Conservation (phyloP, 129 eudicot species). For the Tagetes erecta region DNA sequence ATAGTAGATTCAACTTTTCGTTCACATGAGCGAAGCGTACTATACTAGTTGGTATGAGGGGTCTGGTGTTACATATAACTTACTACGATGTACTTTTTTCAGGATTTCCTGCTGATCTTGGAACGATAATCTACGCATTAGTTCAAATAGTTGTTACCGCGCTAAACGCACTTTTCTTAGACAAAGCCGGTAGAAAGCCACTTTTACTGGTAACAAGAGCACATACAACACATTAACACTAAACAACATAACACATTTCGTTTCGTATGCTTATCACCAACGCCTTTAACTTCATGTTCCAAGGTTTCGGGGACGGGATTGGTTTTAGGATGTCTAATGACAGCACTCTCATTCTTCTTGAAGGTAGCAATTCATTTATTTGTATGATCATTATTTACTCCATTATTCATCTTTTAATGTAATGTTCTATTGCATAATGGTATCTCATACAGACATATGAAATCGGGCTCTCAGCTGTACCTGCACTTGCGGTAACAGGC, state of each 20-base stretch:
- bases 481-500: conserved; percentile 79
- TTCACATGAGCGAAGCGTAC: too few relatives aligned
- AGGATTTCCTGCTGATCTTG: conserved; percentile 74
- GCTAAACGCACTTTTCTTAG: conserved; percentile 49
- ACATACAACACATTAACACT: not conserved
- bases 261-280: not conserved
- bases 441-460: conserved; percentile 54
- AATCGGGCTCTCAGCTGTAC: conserved; percentile 53
- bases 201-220: conserved; percentile 52
- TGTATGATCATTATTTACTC: not conserved
- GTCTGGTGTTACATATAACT: not conserved
- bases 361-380: conserved; percentile 47
- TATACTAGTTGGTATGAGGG: too few relatives aligned
- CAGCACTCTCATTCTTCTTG: conserved; percentile 64
- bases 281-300: not conserved
- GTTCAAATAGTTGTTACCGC: conserved; percentile 59
- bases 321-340: conserved; percentile 62
- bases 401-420: not conserved
- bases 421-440: not conserved
- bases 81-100: not conserved
- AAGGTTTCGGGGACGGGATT: conserved; percentile 83
- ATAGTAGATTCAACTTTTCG: not conserved
- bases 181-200: conserved; percentile 70
- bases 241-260: not conserved
- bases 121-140: conserved; percentile 62